A percentile compares a stretch with the other conserved stretches of the same genome.
phyloP scores from a whole-genome alignment of 768 basidiomycete genomes.

The Kwoniella mangroviensis region DNA sequence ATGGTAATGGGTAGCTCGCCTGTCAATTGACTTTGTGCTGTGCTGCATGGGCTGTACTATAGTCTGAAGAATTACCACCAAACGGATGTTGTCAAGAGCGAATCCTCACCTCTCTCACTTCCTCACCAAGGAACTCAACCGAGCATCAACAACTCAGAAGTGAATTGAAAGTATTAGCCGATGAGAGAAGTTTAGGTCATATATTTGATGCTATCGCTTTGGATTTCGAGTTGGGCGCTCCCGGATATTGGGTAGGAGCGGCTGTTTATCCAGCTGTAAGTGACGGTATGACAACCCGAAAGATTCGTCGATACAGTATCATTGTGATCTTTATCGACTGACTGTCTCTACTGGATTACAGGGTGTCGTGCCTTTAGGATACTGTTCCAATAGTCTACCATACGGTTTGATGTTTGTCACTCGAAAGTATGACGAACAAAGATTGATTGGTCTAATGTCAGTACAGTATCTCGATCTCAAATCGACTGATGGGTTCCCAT shows the following conservation, averaged over 20 bases:
- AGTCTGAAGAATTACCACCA: constrained; percentile 39
- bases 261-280: constrained; percentile 43
- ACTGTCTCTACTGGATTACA: background rate
- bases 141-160: constrained; percentile 25
- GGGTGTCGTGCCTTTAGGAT: constrained; percentile 35
- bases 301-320: too few species aligned
- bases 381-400: constrained; percentile 29
- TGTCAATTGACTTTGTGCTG: too few species aligned
- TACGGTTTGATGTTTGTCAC: constrained; percentile 42
- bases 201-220: constrained; percentile 44
- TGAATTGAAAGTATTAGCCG: constrained; percentile 27
- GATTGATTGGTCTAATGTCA: constrained; percentile 30
- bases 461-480: background rate
- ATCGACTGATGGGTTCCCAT: too few species aligned
- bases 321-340: background rate
- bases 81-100: constrained; percentile 49
- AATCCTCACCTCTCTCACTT: constrained; percentile 20
- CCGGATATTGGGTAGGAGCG: constrained; percentile 29
- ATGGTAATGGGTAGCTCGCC: too few species aligned
- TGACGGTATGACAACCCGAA: too few species aligned
- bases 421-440: constrained; percentile 32
- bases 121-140: constrained; percentile 25
- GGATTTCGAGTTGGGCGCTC: constrained; percentile 35
- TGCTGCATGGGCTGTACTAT: too few species aligned
- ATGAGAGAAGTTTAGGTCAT: constrained; percentile 32